phyloP scores from a whole-genome alignment of 108 stramenopile genomes.

The Cyclotella baltica region DNA sequence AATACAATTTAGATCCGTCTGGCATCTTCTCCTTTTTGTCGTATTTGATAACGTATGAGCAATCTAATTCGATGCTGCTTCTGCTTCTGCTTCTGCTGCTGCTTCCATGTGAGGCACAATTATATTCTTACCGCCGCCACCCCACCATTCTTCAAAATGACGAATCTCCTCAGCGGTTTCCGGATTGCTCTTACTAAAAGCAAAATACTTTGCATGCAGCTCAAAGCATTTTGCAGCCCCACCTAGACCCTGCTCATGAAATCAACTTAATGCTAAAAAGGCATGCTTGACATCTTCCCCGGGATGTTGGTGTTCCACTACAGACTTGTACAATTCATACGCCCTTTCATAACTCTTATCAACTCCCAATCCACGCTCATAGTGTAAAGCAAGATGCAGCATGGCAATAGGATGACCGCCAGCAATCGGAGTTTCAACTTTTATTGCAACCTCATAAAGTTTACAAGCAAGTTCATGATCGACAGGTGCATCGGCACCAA shows the following conservation, averaged over 20 bases:
- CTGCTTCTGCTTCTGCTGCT: too few species aligned
- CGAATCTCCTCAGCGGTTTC: not conserved
- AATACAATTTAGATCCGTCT: too few species aligned
- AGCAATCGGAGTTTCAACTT: not conserved
- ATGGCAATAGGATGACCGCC: slow-evolving; percentile 15
- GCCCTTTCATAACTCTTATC: slow-evolving; percentile 1
- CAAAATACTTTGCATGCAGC: not conserved
- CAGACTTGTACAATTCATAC: slow-evolving; percentile 7
- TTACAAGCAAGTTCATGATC: slow-evolving; percentile 10
- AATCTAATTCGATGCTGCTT: too few species aligned
- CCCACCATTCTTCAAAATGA: not conserved
- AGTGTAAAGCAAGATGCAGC: slow-evolving; percentile 13
- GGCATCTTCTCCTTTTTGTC: too few species aligned
- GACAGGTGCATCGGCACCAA: not conserved
- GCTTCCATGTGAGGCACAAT: slow-evolving; percentile 5
- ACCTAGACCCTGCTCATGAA: slow-evolving; percentile 1
- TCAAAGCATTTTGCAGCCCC: slow-evolving; percentile 1
- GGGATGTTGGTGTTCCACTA: not conserved
- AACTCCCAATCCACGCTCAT: slow-evolving; percentile 6
- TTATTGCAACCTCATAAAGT: not conserved
- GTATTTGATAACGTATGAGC: too few species aligned
- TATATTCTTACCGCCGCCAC: not conserved
- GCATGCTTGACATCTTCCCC: slow-evolving; percentile 12
- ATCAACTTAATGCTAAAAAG: slow-evolving; percentile 5
- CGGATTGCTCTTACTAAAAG: slow-evolving; percentile 10